Percentiles rank a stretch among this genome's conserved stretches.
phyloP scores from a whole-genome alignment of 176 grass and related monocot genomes.

The Oryza longistaminata region DNA sequence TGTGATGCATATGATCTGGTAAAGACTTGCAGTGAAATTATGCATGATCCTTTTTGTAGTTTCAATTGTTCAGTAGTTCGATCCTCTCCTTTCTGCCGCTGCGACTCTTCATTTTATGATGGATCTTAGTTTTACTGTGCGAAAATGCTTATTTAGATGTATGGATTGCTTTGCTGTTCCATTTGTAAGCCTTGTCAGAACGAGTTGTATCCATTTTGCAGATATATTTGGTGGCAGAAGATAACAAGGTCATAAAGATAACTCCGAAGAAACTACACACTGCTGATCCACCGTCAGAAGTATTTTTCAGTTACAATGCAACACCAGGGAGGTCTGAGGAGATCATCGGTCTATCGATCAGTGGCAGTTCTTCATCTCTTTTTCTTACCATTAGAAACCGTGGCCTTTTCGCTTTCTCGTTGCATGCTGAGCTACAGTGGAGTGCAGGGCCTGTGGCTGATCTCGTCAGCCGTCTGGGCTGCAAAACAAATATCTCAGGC shows the following conservation, averaged over 20 bases:
- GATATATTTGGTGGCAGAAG: conserved; percentile 83
- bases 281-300: conserved; percentile 31
- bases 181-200: not conserved
- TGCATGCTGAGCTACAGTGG: conserved; percentile 57
- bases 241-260: conserved; percentile 63
- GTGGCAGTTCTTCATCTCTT: conserved; percentile 43
- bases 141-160: not conserved
- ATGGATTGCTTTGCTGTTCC: not conserved
- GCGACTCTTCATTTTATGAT: not conserved
- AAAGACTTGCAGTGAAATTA: not conserved
- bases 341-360: conserved; percentile 65
- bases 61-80: not conserved
- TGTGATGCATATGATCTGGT: no score
- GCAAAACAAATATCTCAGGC: conserved; percentile 45
- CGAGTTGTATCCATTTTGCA: conserved; percentile 16
- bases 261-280: conserved; percentile 42
- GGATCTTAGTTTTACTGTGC: not conserved
- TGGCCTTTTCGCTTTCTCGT: conserved; percentile 62
- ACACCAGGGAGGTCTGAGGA: conserved; percentile 45
- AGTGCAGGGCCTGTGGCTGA: conserved; percentile 52
- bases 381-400: conserved; percentile 67
- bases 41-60: conserved; percentile 8
- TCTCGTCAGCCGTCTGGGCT: conserved; percentile 50
- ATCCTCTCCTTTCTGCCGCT: not conserved
- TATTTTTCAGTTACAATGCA: conserved; percentile 60